phyloP scores from a whole-genome alignment of 257 asterid species.

The Plantago major region DNA sequence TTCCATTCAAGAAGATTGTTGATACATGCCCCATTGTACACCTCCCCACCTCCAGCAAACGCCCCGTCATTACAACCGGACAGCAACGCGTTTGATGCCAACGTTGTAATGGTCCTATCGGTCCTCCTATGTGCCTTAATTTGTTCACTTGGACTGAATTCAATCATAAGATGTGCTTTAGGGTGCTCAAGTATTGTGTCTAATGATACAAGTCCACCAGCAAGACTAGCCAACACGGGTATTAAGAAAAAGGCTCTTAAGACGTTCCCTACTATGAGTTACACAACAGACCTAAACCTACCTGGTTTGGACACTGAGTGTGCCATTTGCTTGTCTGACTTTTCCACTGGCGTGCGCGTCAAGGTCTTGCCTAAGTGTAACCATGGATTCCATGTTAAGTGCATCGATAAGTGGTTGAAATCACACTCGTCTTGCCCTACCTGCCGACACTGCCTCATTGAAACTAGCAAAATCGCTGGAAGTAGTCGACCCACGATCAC shows the following conservation, averaged over 20 bases:
- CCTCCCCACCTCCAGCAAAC: slow-evolving; percentile 24
- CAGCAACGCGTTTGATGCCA: slow-evolving; percentile 39
- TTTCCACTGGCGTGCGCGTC: slow-evolving; percentile 30
- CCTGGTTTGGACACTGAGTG: slow-evolving; percentile 46
- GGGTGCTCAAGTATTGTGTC: slow-evolving; percentile 37
- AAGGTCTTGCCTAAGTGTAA: slow-evolving; percentile 46
- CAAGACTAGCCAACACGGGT: slow-evolving; percentile 38
- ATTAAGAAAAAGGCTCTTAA: slow-evolving; percentile 49
- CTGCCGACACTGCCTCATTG: slow-evolving; percentile 47
- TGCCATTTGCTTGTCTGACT: slow-evolving; percentile 49
- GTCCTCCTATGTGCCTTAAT: slow-evolving; percentile 57
- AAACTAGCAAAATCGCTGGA: slow-evolving; percentile 43
- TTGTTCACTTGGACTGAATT: slow-evolving; percentile 54
- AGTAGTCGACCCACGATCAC: slow-evolving; percentile 11
- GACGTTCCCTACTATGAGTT: slow-evolving; percentile 36
- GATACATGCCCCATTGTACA: slow-evolving; percentile 26
- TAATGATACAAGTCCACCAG: background rate
- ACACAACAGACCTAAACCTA: slow-evolving; percentile 26
- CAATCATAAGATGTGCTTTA: slow-evolving; percentile 50
- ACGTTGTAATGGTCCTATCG: slow-evolving; percentile 51
- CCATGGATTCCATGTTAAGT: slow-evolving; percentile 50
- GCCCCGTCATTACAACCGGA: slow-evolving; percentile 22
- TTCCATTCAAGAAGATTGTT: slow-evolving; percentile 37
- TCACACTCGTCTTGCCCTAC: slow-evolving; percentile 60
- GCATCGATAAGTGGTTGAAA: slow-evolving; percentile 46